Evolutionary conservation across 2,329 filamentous ascomycete genomes (phyloP), one percentile per base, ranked within the genome.

Genomic region (Myrmaecium sp.): DNA sequence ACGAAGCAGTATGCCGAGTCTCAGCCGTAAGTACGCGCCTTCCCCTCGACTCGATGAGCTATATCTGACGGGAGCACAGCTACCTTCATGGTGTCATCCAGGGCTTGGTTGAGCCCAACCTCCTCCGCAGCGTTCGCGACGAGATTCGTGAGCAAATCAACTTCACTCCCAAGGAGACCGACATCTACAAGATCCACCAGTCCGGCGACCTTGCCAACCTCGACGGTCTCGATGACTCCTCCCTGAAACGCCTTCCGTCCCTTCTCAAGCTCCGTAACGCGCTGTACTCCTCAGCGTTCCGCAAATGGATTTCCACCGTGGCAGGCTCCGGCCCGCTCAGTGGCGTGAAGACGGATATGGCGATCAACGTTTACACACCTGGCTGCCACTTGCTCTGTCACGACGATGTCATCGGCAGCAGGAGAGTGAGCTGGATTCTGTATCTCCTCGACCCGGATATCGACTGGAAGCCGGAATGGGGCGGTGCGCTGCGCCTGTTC

Each of bases 161-260:
- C 39, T 98, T 98, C 58, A 94, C 89, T 8, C 84, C 84, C 41
- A 98, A 98, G 54, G 89, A 98, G 55, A 98, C 89, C 25, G 89
- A 98, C 52, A 98, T 98, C 42, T 98, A 98, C 68, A 93, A 91
- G 57, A 95, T 98, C 47, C 84, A 94, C 64, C 89, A 98, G 60
- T 95, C 86, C 4, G 89, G 89, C 37, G 89, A 98, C 51, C 67
- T 98, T 17, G 89, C 89, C 24, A 98, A 98, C 55, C 71, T 98
- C 31, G 86, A 94, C 53, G 89, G 89, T 14, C 69, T 98, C 22
- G 81, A 92, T 34, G 75, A 91, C 47, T 73, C 74, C 5, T 83
- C 84, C 5, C 66, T 95, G 29, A 67, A 76, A 34, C 83, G 82
- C 47, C 62, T 98, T 9, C 89, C 89, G 0, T 92, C 81, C 8